Percentiles rank a stretch among this genome's conserved stretches.
Evolutionary conservation across 2,329 filamentous ascomycete genomes (phyloP).

Genomic region (Penicillium sp.): DNA sequence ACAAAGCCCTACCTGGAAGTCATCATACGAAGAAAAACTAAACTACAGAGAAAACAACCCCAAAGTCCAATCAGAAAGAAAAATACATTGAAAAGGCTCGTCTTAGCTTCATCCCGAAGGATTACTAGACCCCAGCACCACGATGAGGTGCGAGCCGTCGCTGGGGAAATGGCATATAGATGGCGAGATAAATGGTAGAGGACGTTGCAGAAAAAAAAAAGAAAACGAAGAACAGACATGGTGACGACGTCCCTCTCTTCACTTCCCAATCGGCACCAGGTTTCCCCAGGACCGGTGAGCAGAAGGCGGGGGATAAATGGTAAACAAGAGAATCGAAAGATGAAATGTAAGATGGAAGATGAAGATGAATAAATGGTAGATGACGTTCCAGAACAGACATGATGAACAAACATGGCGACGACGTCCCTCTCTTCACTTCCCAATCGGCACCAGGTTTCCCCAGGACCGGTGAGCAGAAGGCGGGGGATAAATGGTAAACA

Average conservation of each 20-base stretch:
- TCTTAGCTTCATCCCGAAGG: conserved; percentile 12
- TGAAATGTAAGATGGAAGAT: no score
- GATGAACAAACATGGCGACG: background rate
- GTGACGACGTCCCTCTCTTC: background rate
- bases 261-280: background rate
- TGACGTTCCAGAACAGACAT: no score
- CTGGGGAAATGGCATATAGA: background rate
- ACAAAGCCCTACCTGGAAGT: background rate
- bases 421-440: background rate
- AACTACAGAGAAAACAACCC: background rate
- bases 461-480: background rate
- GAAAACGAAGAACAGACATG: background rate
- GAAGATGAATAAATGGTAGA: background rate
- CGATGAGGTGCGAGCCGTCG: conserved; percentile 15
- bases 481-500: background rate
- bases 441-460: background rate
- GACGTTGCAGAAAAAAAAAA: background rate
- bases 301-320: background rate
- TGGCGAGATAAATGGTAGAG: background rate
- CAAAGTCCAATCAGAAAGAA: background rate
- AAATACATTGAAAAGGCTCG: background rate
- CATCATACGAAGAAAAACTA: background rate
- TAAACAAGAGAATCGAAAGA: no score
- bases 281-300: background rate
- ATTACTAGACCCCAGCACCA: conserved; percentile 15